Base-by-base conservation (phyloP, 2,329 filamentous ascomycete species). In the Penicillium polonicum region DNA sequence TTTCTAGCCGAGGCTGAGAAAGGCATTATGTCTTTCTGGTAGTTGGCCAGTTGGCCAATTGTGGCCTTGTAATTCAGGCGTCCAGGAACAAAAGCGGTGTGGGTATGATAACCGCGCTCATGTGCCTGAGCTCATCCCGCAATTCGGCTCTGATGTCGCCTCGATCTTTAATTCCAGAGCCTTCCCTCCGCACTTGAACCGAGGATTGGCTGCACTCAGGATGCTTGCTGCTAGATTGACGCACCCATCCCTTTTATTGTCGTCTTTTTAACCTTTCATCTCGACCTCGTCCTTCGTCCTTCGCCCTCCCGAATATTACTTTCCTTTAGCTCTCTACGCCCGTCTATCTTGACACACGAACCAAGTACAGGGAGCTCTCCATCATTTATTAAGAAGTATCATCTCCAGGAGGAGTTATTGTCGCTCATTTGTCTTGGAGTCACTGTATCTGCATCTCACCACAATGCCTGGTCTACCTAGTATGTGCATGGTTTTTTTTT, bases 401-500 rank as follows among this genome's bases (percentile, higher is more conserved):
- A 23, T 35, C 2, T 23, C 10, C 8, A 7, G 33, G 21, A 45
- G 19, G 19, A 46, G 9, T 39, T 19, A 9, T 8, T 33, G 15
- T 19, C 17, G 12, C 21, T 41, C 17, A 1, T 52, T 52, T 31
- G 48, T 21, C 10, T 33, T 12, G 29, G 25, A 23, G 27, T 9
- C 10, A 23, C 25, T 46, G 9, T 42, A 23, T 42, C 49, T 39
- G 13, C 35, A 17, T 27, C 13, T 29, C 53, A 55, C 55, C 69
- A 67, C 65, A 60, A 79, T 79, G 77, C 77, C 77, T 65, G 77
- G 77, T 48, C 68, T 79, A 70, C 77, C 77, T 48, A 70, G 77
- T 79, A 70, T 57, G 74, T 71, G n/a, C n/a, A 33, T 27, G 25
- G 9, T 8, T 17, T 38, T 38, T 29, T 17, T 38, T 8, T n/a